Conservation (phyloP, 1,139 yeast species). For the Williopsis jadinii region DNA sequence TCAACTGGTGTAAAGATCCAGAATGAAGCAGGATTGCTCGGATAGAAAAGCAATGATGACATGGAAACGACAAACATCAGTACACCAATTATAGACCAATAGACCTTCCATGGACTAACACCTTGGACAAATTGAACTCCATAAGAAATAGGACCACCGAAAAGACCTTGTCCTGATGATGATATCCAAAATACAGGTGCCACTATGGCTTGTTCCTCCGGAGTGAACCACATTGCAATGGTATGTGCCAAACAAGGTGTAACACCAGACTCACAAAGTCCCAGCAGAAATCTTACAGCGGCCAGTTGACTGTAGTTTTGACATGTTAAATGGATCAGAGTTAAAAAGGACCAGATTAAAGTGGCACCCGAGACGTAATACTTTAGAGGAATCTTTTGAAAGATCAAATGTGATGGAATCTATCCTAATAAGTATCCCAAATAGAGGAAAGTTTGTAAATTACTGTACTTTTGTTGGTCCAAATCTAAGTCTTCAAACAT, state of each 20-base stretch:
- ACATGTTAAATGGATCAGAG: conserved; percentile 6
- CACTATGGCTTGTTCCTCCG: conserved; percentile 38
- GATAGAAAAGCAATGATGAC: conserved; percentile 37
- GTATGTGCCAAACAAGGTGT: conserved; percentile 48
- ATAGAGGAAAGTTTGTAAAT: conserved; percentile 30
- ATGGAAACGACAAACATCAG: conserved; percentile 40
- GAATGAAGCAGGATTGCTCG: conserved; percentile 43
- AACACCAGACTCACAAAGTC: conserved; percentile 40
- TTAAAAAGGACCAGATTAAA: conserved; percentile 27
- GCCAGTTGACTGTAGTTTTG: conserved; percentile 32
- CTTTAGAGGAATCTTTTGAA: conserved; percentile 31
- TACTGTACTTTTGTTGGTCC: conserved; percentile 10
- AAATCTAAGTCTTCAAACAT: conserved; percentile 10
- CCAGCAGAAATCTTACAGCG: conserved; percentile 38
- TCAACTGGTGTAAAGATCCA: conserved; percentile 44
- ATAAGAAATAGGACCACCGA: conserved; percentile 40
- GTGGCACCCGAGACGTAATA: conserved; percentile 11
- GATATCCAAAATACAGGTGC: conserved; percentile 43
- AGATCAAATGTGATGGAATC: conserved; percentile 26
- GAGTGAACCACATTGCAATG: conserved; percentile 48
- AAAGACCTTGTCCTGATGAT: conserved; percentile 39
- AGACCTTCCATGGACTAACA: conserved; percentile 37
- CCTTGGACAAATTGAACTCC: conserved; percentile 31
- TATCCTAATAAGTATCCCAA: conserved; percentile 36
- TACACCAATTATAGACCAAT: conserved; percentile 41